phyloP scores from a whole-genome alignment of 2,329 filamentous ascomycete species.

The Botrytis medusae region DNA sequence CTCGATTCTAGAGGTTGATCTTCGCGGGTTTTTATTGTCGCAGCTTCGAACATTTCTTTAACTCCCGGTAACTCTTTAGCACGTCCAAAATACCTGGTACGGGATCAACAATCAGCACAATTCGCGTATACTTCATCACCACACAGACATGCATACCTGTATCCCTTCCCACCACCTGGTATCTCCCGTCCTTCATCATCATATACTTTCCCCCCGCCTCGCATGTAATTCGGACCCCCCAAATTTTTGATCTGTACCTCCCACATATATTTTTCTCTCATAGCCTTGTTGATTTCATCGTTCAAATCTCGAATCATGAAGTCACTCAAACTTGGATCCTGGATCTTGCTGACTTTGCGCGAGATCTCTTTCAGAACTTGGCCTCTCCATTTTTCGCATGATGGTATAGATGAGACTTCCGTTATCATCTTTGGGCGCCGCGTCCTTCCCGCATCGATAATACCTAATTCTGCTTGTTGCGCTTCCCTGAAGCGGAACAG shows the following conservation, averaged over 20 bases:
- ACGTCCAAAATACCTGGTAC: constrained; percentile 85
- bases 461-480: constrained; percentile 92
- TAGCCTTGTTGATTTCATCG: constrained; percentile 98
- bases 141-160: constrained; percentile 69
- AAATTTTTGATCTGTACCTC: constrained; percentile 93
- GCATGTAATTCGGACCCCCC: constrained; percentile 86
- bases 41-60: constrained; percentile 91
- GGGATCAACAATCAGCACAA: constrained; percentile 20
- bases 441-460: constrained; percentile 87
- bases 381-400: constrained; percentile 96
- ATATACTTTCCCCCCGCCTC: constrained; percentile 51
- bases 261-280: constrained; percentile 99
- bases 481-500: constrained; percentile 99
- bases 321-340: constrained; percentile 87
- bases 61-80: constrained; percentile 90
- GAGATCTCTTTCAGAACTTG: constrained; percentile 97
- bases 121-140: background rate
- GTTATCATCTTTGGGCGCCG: constrained; percentile 91
- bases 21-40: constrained; percentile 55
- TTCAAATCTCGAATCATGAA: constrained; percentile 98
- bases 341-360: constrained; percentile 94
- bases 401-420: constrained; percentile 76
- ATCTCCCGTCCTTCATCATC: constrained; percentile 57
- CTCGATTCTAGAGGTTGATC: constrained; percentile 65
- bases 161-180: constrained; percentile 77